These are phyloP conservation scores for Epicoccum nigrum DNA, from an alignment of 2,329 filamentous ascomycete genomes.

Conservation along the genomic window DNA sequence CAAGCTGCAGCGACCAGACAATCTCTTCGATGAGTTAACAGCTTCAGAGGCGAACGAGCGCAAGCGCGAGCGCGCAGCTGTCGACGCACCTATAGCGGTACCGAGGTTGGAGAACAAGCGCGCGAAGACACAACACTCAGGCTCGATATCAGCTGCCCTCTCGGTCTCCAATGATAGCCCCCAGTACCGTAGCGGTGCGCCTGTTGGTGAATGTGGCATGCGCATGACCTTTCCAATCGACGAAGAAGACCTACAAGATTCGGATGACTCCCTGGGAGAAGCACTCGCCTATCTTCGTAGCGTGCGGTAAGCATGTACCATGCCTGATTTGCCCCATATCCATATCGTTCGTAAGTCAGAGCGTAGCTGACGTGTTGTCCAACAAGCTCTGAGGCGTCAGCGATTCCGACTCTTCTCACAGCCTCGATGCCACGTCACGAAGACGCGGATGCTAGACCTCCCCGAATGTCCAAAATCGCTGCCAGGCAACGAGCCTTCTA, in stretches of 20 bases:
- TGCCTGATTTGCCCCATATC: too few species aligned
- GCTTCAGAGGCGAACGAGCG: constrained; percentile 23
- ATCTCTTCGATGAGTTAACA: constrained; percentile 24
- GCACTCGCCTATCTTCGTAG: constrained; percentile 44
- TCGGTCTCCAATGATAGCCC: not conserved
- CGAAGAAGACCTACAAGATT: constrained; percentile 28
- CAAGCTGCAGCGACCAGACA: constrained; percentile 44
- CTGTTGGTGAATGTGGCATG: constrained; percentile 32
- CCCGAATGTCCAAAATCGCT: constrained; percentile 56
- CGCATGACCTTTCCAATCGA: constrained; percentile 36
- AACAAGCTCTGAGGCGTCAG: constrained; percentile 73
- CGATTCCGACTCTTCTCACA: constrained; percentile 73
- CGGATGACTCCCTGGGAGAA: constrained; percentile 36
- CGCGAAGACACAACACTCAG: constrained; percentile 5
- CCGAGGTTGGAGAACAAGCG: constrained; percentile 25
- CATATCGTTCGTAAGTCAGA: not conserved
- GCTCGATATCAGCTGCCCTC: not conserved
- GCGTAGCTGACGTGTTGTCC: constrained; percentile 19
- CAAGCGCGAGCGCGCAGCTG: constrained; percentile 28
- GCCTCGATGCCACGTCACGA: constrained; percentile 54
- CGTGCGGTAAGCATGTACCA: constrained; percentile 38
- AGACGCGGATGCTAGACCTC: constrained; percentile 14
- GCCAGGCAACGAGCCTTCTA: constrained; percentile 67
- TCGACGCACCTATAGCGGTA: not conserved
- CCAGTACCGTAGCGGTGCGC: constrained; percentile 13